Base-by-base conservation (phyloP, 108 stramenopile species). In the Cylindrotheca fusiformis region DNA sequence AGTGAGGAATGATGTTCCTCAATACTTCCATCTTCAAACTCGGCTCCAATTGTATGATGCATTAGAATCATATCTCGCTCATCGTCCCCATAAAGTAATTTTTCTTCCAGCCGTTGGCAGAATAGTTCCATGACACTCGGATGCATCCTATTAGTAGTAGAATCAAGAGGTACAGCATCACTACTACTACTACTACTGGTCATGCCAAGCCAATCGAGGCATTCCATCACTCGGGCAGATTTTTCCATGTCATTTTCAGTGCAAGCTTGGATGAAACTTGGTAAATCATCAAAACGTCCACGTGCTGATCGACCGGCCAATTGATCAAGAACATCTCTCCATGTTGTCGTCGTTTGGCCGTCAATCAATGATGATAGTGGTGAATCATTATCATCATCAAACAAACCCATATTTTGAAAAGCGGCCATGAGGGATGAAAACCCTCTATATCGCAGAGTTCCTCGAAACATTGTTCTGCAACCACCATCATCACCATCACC, bases 391-490 rank as follows among this genome's bases (percentile, higher is more conserved):
- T n/a, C n/a, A n/a, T n/a, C n/a, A 30, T 50, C 60, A 50, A 61
- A 4, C 6, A 88, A 61, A 22, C 89, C 89, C 51, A 94, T 69
- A 1, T 56, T 71, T 32, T 75, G 67, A 47, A 86, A 72, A 4
- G 73, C 82, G 50, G 70, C 33, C 76, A 92, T 74, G 48, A 83
- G 32, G 31, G 53, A 46, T 20, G 82, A 81, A 63, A 87, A 95
- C 12, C 91, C 91, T 24, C 66, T 48, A 70, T 87, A 95, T 20
- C 91, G 77, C 5, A 96, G 71, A 10, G 95, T 96, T n/a, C 90
- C 95, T 29, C 91, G 77, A 61, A 88, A 95, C 41, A 88, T 63
- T 32, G 76, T 79, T n/a, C n/a, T n/a, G n/a, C n/a, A n/a, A n/a
- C n/a, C n/a, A n/a, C n/a, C n/a, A n/a, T n/a, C n/a, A n/a, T n/a